phyloP scores from a whole-genome alignment of 129 eudicot species.

The carrot (Daucus carota) region DH1_v3.0 NC_030385.2:41118501-41119000 shows the following conservation, averaged over 20 bases:
- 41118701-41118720: neutral
- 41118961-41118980: slow-evolving; percentile 74
- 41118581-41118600: slow-evolving; percentile 70
- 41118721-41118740: neutral
- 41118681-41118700: neutral
- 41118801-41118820: slow-evolving; percentile 68
- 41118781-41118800: slow-evolving; percentile 98
- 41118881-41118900: slow-evolving; percentile 79
- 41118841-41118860: slow-evolving; percentile 68
- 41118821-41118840: slow-evolving; percentile 68
- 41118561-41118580: slow-evolving; percentile 97
- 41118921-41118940: slow-evolving; percentile 70
- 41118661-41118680: slow-evolving; percentile 87
- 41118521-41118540: too few relatives aligned
- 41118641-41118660: slow-evolving; percentile 97
- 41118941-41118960: slow-evolving; percentile 89
- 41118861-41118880: slow-evolving; percentile 88
- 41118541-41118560: neutral
- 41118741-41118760: too few relatives aligned
- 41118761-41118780: slow-evolving; percentile 4
- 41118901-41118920: slow-evolving; percentile 64
- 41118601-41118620: slow-evolving; percentile 91
- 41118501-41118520: too few relatives aligned
- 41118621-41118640: slow-evolving; percentile 93
- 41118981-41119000: slow-evolving; percentile 77